Conservation (phyloP, 441 rosid species). For the Adansonia gregorii region DNA sequence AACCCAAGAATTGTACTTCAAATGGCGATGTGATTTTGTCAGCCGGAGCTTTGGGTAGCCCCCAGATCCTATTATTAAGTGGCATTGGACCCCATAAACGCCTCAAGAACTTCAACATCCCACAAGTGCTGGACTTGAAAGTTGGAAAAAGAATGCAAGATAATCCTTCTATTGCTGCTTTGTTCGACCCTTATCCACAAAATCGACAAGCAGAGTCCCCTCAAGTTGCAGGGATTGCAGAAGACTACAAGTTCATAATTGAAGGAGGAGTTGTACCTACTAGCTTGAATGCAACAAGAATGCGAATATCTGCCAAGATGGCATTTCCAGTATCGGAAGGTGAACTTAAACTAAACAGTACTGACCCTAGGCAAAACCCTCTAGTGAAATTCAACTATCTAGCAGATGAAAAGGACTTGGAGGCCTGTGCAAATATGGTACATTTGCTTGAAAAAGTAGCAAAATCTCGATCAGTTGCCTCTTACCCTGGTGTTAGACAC, state of each 20-base stretch:
- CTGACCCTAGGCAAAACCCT: conserved; percentile 65
- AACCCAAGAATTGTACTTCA: conserved; percentile 37
- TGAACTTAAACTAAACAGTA: conserved; percentile 49
- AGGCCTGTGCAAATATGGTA: conserved; percentile 58
- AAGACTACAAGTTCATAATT: conserved; percentile 55
- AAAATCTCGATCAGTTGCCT: conserved; percentile 51
- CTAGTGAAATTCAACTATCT: conserved; percentile 69
- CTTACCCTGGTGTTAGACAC: conserved; percentile 44
- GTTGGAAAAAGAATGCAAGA: conserved; percentile 66
- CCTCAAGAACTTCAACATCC: conserved; percentile 51
- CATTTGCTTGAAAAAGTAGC: conserved; percentile 54
- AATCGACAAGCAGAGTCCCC: conserved; percentile 61
- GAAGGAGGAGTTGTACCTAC: conserved; percentile 59
- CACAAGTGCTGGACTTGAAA: conserved; percentile 38
- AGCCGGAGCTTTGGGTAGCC: conserved; percentile 82
- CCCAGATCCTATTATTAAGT: conserved; percentile 67
- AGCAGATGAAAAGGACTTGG: conserved; percentile 49
- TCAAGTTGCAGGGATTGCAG: conserved; percentile 67
- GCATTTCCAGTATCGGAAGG: conserved; percentile 78
- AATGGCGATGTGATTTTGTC: conserved; percentile 65
- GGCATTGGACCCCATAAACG: conserved; percentile 69
- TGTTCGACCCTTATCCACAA: conserved; percentile 47
- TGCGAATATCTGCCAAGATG: conserved; percentile 60
- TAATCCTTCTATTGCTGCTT: conserved; percentile 54
- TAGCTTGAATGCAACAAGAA: conserved; percentile 52